Evolutionary conservation across 176 grass and related monocot genomes (phyloP), one percentile per base, ranked within the genome.

Genomic region (Eragrostis curvula): DNA sequence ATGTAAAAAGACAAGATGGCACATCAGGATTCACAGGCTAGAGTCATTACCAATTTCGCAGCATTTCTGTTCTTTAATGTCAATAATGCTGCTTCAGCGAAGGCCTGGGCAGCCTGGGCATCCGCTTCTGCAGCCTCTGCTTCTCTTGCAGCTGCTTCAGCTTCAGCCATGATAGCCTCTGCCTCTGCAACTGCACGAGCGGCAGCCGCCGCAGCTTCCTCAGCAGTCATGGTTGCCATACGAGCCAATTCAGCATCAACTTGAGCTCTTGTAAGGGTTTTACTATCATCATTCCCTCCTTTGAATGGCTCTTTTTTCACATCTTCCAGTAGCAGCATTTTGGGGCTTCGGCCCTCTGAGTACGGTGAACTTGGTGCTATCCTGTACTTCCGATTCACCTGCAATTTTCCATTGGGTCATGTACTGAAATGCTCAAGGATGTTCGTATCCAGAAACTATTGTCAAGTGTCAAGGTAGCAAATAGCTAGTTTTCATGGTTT

Each of bases 381-480:
- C 61, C 87, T 89, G 80, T 97, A 97, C 77, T 92, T 97, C 27
- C 85, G 85, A 75, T 94, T 94, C 77, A 97, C 94, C 94, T 97
- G 83, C 21, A 88, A 88, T 62, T 20, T 46, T 66, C 46, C 58
- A 79, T 32, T 16, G 14, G 27, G 16, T 70, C 66, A 41, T 3
- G 80, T 70, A 53, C 49, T 25, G 61, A 16, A 86, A 62, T 70
- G 9, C 28, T 24, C 59, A 66, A 80, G 64, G 58, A 32, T 59
- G 16, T 71, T 87, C 4, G 11, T 45, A 30, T 21, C 4, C 21
- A 24, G 43, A 18, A 79, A 73, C 23, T 43, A 24, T 25, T 25
- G 17, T 9, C 44, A 16, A n/a, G n/a, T n/a, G 32, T 36, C 32
- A 36, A 36, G 32, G 70, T 53, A 10, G 16, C 7, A n/a, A 45